A percentile compares a stretch with the other conserved stretches of the same genome.
Conservation (phyloP, 768 basidiomycete genomes). For the Astraeus odoratus region DNA sequence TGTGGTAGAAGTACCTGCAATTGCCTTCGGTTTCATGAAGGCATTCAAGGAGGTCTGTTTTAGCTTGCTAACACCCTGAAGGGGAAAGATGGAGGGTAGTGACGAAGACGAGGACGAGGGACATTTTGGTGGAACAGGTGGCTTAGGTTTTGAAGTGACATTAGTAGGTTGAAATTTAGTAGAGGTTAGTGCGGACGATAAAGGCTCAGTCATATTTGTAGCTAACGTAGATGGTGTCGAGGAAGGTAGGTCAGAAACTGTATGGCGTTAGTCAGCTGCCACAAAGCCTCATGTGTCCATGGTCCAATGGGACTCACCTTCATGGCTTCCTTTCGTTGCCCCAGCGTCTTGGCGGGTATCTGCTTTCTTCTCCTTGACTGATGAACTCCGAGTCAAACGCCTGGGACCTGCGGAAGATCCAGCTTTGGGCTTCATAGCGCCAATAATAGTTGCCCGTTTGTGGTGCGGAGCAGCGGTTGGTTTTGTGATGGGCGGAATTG, state of each 20-base stretch:
- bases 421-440: conserved; percentile 14
- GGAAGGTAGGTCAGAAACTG: not conserved
- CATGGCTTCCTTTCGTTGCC: not conserved
- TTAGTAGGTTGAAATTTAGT: not conserved
- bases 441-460: conserved; percentile 1
- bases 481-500: not conserved
- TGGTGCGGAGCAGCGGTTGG: not conserved
- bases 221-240: not conserved
- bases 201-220: not conserved
- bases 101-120: conserved; percentile 11
- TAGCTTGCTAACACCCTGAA: conserved; percentile 16
- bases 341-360: conserved; percentile 1
- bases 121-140: not conserved
- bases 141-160: conserved; percentile 4
- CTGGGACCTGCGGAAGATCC: conserved; percentile 9
- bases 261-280: not conserved
- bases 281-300: not conserved
- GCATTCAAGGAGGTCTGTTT: conserved; percentile 19
- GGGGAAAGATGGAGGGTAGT: conserved; percentile 3
- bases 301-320: not conserved
- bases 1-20: not conserved
- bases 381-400: conserved; percentile 24
- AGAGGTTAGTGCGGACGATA: not conserved
- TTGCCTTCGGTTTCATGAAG: conserved; percentile 16
- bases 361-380: conserved; percentile 17